These are phyloP conservation scores for Penicillium brevicompactum DNA, from an alignment of 2,329 filamentous ascomycete species.

Conservation along the genomic window DNA sequence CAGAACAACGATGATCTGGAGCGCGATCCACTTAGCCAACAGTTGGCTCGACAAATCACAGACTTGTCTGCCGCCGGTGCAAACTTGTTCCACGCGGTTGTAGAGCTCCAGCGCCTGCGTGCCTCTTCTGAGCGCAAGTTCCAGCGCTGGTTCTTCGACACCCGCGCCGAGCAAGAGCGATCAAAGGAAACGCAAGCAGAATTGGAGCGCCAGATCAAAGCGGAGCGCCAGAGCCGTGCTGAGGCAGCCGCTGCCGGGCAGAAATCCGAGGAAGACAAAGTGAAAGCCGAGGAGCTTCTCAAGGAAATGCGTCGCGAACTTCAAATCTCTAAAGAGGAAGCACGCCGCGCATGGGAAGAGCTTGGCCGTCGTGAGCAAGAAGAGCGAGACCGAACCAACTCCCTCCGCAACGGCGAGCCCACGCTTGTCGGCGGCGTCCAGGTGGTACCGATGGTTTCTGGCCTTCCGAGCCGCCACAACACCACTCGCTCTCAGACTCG, in stretches of 20 bases:
- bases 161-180: slow-evolving; percentile 81
- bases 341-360: slow-evolving; percentile 94
- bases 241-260: slow-evolving; percentile 69
- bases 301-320: slow-evolving; percentile 90
- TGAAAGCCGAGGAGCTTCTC: slow-evolving; percentile 74
- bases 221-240: slow-evolving; percentile 70
- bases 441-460: slow-evolving; percentile 88
- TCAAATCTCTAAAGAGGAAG: slow-evolving; percentile 93
- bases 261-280: slow-evolving; percentile 68
- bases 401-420: slow-evolving; percentile 83
- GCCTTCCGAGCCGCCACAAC: slow-evolving; percentile 59
- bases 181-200: slow-evolving; percentile 79
- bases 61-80: slow-evolving; percentile 96
- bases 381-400: slow-evolving; percentile 81
- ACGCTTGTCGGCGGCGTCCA: slow-evolving; percentile 91
- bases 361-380: slow-evolving; percentile 90
- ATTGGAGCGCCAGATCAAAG: slow-evolving; percentile 72
- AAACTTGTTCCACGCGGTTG: slow-evolving; percentile 95
- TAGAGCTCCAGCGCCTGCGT: slow-evolving; percentile 88
- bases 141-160: slow-evolving; percentile 98
- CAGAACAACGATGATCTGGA: slow-evolving; percentile 85
- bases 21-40: slow-evolving; percentile 78
- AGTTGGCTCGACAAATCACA: slow-evolving; percentile 90
- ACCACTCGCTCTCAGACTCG: slow-evolving; percentile 46
- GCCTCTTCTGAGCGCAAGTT: slow-evolving; percentile 97